phyloP scores from a whole-genome alignment of 2,329 filamentous ascomycete species.

The Cyphellophora attinorum region DNA sequence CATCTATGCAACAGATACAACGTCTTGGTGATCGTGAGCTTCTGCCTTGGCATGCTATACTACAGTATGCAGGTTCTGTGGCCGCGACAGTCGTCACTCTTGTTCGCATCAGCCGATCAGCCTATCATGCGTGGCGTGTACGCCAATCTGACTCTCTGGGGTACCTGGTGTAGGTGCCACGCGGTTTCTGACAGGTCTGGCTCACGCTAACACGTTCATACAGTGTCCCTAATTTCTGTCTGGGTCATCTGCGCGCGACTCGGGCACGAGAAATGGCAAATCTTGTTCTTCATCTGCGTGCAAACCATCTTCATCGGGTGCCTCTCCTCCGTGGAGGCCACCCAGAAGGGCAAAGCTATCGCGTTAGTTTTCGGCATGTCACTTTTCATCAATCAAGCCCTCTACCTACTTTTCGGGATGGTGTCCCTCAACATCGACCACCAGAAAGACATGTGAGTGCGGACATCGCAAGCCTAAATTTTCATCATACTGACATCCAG shows the following conservation, averaged over 20 bases:
- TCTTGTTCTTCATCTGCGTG: conserved; percentile 7
- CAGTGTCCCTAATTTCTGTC: conserved; percentile 9
- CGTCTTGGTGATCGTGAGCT: conserved; percentile 29
- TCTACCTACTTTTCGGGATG: conserved; percentile 12
- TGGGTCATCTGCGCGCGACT: conserved; percentile 8
- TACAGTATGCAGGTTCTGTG: conserved; percentile 37
- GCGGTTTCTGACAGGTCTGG: no score
- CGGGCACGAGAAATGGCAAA: conserved; percentile 10
- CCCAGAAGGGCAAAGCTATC: conserved; percentile 9
- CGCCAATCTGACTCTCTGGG: conserved; percentile 5
- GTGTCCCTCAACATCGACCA: conserved; percentile 10
- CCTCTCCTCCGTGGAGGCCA: conserved; percentile 5
- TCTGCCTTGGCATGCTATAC: conserved; percentile 37
- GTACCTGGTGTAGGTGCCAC: conserved; percentile 7
- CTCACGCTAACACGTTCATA: neutral
- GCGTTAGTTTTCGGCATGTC: conserved; percentile 7
- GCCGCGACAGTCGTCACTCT: conserved; percentile 22
- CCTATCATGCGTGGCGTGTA: conserved; percentile 8
- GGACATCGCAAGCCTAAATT: neutral
- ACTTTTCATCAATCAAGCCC: conserved; percentile 8
- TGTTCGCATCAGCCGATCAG: conserved; percentile 6
- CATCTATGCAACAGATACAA: conserved; percentile 24
- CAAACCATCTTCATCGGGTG: conserved; percentile 6
- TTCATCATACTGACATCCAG: neutral
- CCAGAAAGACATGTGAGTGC: conserved; percentile 9